phyloP scores from a whole-genome alignment of 768 basidiomycete species.

The Russula virescens region DNA sequence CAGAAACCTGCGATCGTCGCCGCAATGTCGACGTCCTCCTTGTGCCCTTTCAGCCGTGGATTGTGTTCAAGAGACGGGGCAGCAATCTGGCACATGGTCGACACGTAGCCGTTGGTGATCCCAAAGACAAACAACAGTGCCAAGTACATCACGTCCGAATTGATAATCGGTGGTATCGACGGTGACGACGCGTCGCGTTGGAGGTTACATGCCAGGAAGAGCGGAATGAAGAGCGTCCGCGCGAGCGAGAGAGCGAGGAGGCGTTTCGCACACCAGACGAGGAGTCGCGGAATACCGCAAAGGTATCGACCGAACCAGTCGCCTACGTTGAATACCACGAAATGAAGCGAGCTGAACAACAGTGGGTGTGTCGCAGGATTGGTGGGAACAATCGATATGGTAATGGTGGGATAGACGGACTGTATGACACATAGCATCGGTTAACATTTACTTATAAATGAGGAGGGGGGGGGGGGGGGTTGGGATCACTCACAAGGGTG shows the following conservation, averaged over 20 bases:
- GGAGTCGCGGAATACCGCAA: conserved; percentile 58
- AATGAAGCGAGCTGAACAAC: conserved; percentile 76
- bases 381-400: conserved; percentile 65
- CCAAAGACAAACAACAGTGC: conserved; percentile 66
- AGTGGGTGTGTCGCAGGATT: conserved; percentile 66
- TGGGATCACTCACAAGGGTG: conserved; percentile 56
- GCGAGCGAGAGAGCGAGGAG: conserved; percentile 59
- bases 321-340: conserved; percentile 68
- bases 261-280: conserved; percentile 62
- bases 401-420: conserved; percentile 87
- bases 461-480: no score
- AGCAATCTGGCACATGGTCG: conserved; percentile 74
- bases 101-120: conserved; percentile 75
- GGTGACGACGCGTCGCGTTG: conserved; percentile 38
- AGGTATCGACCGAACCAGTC: conserved; percentile 66
- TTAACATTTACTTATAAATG: neutral
- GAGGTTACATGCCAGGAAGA: conserved; percentile 88
- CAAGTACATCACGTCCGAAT: conserved; percentile 74
- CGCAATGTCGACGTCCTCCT: conserved; percentile 79
- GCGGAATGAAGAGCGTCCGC: conserved; percentile 76
- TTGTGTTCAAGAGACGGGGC: conserved; percentile 80
- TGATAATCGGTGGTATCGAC: conserved; percentile 42
- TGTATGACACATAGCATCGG: conserved; percentile 31
- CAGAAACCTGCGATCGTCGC: conserved; percentile 79
- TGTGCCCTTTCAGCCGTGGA: conserved; percentile 56